These are phyloP conservation scores for Cladosporium oxysporum DNA, from an alignment of 2,329 filamentous ascomycete genomes.

Conservation along the genomic window DNA sequence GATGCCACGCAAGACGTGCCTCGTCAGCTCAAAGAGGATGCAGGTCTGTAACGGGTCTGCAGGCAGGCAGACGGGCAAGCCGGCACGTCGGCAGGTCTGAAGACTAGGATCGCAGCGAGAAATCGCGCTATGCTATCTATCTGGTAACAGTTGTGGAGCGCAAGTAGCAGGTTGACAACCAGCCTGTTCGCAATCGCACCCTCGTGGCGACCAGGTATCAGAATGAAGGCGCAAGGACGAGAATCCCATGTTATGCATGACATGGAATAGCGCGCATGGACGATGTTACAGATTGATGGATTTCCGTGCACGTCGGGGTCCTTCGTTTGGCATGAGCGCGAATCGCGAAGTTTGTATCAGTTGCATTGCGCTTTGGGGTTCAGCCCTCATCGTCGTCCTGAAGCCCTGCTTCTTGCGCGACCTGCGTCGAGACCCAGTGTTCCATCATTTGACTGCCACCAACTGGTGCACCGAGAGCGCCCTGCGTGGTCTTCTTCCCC, in stretches of 20 bases:
- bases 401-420: constrained; percentile 35
- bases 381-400: constrained; percentile 31
- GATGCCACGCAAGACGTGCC: neutral
- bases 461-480: constrained; percentile 24
- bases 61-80: neutral
- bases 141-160: neutral
- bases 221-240: neutral
- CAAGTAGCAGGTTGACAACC: neutral
- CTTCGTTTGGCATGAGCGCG: neutral
- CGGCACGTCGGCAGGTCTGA: neutral
- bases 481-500: constrained; percentile 44
- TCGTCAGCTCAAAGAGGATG: neutral
- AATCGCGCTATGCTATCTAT: neutral
- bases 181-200: neutral
- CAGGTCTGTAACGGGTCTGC: neutral
- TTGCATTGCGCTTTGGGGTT: neutral
- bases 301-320: neutral
- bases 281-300: neutral
- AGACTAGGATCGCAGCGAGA: neutral
- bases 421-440: constrained; percentile 42
- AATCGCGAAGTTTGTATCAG: neutral
- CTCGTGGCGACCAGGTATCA: neutral
- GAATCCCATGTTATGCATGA: constrained; percentile 8
- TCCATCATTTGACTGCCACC: constrained; percentile 43
- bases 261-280: constrained; percentile 9